These are phyloP conservation scores for Cairneyella variabilis DNA, from an alignment of 495 filamentous ascomycete genomes.

Conservation along the genomic window DNA sequence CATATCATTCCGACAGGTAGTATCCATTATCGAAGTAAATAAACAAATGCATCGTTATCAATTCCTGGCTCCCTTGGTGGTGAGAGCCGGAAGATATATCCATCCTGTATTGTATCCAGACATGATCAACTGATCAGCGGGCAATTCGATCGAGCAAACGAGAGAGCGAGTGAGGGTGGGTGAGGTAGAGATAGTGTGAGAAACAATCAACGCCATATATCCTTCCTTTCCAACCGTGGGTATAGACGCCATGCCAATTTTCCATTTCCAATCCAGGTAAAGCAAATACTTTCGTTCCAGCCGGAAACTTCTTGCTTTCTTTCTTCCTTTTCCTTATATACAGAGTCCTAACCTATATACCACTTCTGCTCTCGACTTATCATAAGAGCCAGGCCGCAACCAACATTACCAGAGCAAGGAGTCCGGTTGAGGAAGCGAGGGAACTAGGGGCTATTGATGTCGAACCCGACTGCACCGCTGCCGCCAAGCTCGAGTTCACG, in stretches of 20 bases:
- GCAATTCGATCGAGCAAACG: neutral
- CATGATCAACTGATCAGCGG: neutral
- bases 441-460: neutral
- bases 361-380: neutral
- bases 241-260: neutral
- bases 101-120: neutral
- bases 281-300: neutral
- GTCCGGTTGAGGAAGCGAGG: neutral
- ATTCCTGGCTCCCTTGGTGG: slow-evolving; percentile 23
- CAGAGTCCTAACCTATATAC: too few species aligned
- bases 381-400: slow-evolving; percentile 16
- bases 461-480: too few species aligned
- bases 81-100: slow-evolving; percentile 19
- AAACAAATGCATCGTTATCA: too few species aligned
- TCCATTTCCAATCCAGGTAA: neutral
- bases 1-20: too few species aligned
- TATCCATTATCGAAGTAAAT: too few species aligned
- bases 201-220: neutral
- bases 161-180: neutral
- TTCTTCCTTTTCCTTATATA: too few species aligned
- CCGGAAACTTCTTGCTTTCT: too few species aligned
- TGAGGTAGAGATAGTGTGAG: neutral
- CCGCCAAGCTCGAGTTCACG: slow-evolving; percentile 43
- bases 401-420: slow-evolving; percentile 12
- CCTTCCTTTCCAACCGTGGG: neutral